Evolutionary conservation across 163 green algal species (phyloP).

Genomic region (Volvox carteri): DNA sequence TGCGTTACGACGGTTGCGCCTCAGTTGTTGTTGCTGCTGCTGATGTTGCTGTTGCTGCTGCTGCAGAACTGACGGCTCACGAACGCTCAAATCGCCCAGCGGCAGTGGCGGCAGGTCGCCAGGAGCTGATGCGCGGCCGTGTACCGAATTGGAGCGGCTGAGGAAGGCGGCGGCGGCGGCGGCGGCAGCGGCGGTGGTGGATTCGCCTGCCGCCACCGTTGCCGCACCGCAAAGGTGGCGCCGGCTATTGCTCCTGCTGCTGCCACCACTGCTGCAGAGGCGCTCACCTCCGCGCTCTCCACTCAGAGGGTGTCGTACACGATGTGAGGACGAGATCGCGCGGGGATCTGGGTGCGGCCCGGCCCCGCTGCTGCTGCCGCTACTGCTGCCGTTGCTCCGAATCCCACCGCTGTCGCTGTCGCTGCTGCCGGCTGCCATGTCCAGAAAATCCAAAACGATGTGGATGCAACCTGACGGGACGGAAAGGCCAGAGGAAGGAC

Average conservation of each 20-base stretch:
- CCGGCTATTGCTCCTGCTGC: neutral
- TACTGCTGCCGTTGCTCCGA: neutral
- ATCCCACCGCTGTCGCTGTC: neutral
- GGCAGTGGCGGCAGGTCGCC: neutral
- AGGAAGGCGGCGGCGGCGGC: neutral
- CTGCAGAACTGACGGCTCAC: neutral
- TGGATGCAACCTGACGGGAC: constrained; percentile 16
- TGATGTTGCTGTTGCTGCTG: neutral
- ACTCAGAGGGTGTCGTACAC: neutral
- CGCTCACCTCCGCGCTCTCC: neutral
- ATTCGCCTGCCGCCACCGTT: neutral
- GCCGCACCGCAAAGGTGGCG: neutral
- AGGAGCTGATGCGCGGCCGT: neutral
- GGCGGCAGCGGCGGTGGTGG: neutral
- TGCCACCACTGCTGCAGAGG: neutral
- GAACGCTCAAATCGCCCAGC: too few species aligned
- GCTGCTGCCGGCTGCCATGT: neutral
- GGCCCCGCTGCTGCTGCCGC: neutral
- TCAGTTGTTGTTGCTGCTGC: neutral
- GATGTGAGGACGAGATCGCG: neutral
- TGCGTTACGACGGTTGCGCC: neutral
- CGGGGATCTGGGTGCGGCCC: neutral
- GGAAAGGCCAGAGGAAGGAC: neutral
- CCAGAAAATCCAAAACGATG: constrained; percentile 10
- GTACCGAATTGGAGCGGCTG: neutral